Conservation (phyloP, 148 eudicot genomes). For the Chenopodium album region DNA sequence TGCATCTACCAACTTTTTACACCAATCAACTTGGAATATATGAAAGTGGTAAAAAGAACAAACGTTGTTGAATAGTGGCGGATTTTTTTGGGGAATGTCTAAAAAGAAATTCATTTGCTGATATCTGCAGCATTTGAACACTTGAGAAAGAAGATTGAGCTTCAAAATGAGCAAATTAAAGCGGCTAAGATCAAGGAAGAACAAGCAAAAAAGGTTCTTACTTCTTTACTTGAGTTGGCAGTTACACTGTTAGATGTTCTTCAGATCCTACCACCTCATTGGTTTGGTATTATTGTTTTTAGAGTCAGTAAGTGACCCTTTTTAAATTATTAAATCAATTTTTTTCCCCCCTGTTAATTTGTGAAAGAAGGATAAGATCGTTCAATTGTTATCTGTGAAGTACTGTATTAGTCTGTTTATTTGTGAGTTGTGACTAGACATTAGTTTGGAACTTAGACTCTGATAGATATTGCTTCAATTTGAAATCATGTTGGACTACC, state of each 20-base stretch:
- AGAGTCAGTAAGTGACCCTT: neutral
- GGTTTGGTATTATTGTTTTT: neutral
- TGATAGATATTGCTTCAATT: neutral
- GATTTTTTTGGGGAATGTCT: neutral
- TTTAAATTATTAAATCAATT: neutral
- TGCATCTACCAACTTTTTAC: neutral
- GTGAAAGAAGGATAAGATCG: neutral
- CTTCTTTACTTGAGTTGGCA: neutral
- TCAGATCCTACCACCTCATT: neutral
- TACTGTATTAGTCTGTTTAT: neutral
- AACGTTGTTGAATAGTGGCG: neutral
- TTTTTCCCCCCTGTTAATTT: neutral
- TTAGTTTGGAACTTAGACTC: neutral
- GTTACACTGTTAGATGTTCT: neutral
- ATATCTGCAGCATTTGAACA: constrained; percentile 72
- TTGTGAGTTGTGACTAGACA: neutral
- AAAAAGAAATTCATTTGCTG: constrained; percentile 8
- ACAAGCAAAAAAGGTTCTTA: constrained; percentile 64
- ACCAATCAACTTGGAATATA: neutral
- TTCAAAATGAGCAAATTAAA: constrained; percentile 77
- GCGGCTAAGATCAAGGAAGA: constrained; percentile 82
- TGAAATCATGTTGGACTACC: no score
- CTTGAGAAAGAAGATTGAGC: constrained; percentile 91
- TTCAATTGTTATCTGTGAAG: neutral
- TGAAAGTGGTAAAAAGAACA: neutral